Evolutionary conservation across 2,329 filamentous ascomycete species (phyloP).

Genomic region (Talaromyces atroroseus): DNA sequence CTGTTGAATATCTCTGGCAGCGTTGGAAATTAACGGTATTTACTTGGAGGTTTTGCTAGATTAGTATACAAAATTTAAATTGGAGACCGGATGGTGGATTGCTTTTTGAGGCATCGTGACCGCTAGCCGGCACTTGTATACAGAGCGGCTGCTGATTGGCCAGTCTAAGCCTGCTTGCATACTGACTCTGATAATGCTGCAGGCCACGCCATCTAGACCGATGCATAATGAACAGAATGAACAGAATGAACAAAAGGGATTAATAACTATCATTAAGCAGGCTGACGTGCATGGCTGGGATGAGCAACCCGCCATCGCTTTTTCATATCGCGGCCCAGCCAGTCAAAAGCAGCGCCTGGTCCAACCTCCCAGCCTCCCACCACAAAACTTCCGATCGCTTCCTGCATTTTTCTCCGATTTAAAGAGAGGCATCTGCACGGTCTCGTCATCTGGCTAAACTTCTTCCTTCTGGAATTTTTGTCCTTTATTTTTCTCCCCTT

Average conservation of each 20-base stretch:
- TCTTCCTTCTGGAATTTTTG: background rate
- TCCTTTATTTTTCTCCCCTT: background rate
- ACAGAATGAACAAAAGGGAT: background rate
- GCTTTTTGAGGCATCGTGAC: too few relatives aligned
- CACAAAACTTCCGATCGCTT: slow-evolving; percentile 2
- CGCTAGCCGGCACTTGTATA: background rate
- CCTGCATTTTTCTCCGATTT: background rate
- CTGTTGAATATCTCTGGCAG: background rate
- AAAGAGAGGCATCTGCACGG: background rate
- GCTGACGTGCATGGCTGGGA: slow-evolving; percentile 3
- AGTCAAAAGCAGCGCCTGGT: background rate
- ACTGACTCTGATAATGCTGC: too few relatives aligned
- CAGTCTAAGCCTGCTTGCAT: too few relatives aligned
- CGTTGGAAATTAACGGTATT: too few relatives aligned
- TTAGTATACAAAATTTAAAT: too few relatives aligned
- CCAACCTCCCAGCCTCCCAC: slow-evolving; percentile 12
- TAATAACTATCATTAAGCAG: background rate
- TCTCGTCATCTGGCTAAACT: slow-evolving; percentile 1
- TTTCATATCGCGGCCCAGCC: background rate
- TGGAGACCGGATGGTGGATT: background rate
- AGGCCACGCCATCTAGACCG: too few relatives aligned
- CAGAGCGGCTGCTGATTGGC: background rate
- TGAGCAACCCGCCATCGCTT: slow-evolving; percentile 12
- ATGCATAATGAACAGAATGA: background rate
- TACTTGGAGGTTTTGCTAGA: too few relatives aligned